These are phyloP conservation scores for Paxillus involutus DNA, from an alignment of 768 basidiomycete genomes.

Conservation along the genomic window DNA sequence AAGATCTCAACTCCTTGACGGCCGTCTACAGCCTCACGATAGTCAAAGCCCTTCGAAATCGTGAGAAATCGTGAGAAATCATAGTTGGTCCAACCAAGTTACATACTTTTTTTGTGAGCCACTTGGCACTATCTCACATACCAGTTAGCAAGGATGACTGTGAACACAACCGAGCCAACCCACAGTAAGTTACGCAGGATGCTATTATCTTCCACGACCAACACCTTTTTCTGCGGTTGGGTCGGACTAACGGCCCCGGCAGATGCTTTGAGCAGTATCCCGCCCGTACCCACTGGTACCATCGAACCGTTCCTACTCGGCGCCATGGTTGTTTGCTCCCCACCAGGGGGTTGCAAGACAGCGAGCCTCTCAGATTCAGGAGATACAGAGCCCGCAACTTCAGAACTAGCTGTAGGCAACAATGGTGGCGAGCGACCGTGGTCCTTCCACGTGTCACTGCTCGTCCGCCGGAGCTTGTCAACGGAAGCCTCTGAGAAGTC, in stretches of 20 bases:
- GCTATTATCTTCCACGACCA: constrained; percentile 89
- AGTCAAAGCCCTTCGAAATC: constrained; percentile 60
- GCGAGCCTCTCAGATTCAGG: constrained; percentile 32
- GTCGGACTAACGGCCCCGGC: constrained; percentile 47
- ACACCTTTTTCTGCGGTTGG: constrained; percentile 55
- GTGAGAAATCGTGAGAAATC: constrained; percentile 6
- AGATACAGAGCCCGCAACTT: constrained; percentile 15
- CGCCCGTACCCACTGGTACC: constrained; percentile 56
- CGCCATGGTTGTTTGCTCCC: constrained; percentile 7
- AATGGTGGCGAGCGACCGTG: constrained; percentile 6
- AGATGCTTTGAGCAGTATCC: constrained; percentile 70
- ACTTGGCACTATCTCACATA: constrained; percentile 45
- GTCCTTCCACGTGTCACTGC: constrained; percentile 28
- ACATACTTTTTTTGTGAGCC: constrained; percentile 59
- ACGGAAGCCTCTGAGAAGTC: constrained; percentile 14
- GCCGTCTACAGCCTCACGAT: constrained; percentile 80
- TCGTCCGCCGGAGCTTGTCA: constrained; percentile 33
- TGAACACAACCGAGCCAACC: constrained; percentile 29
- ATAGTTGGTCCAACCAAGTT: background rate
- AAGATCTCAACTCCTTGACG: constrained; percentile 81
- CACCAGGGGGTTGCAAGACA: constrained; percentile 13
- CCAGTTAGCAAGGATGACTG: constrained; percentile 9
- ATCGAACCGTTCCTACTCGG: constrained; percentile 36
- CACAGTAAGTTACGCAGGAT: constrained; percentile 83
- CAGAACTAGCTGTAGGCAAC: constrained; percentile 7